Conservation (phyloP, 1,139 yeast genomes). For the Taphrina pruni region DNA sequence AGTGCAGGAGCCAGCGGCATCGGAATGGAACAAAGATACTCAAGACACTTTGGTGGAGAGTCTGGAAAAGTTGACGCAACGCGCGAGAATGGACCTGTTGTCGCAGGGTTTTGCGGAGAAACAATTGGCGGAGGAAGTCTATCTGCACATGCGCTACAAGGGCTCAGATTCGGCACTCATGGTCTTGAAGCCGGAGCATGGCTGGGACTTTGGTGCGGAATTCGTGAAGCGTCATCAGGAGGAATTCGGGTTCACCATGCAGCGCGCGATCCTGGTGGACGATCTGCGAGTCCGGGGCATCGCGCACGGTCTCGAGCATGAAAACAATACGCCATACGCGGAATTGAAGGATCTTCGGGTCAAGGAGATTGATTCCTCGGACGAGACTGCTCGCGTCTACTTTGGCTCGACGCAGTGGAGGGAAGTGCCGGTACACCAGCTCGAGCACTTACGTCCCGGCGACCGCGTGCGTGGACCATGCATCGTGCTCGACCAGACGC, state of each 20-base stretch:
- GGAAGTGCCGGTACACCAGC: constrained; percentile 60
- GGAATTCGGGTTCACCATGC: constrained; percentile 74
- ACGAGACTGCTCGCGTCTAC: constrained; percentile 54
- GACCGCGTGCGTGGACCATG: constrained; percentile 73
- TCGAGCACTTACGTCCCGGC: constrained; percentile 63
- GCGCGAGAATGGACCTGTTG: constrained; percentile 53
- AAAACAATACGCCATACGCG: constrained; percentile 36
- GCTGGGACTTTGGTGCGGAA: constrained; percentile 52
- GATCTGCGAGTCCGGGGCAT: constrained; percentile 78
- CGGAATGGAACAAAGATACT: constrained; percentile 52
- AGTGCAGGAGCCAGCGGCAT: constrained; percentile 62
- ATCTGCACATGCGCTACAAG: constrained; percentile 76
- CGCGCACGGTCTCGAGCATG: constrained; percentile 55
- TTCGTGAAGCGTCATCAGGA: constrained; percentile 62
- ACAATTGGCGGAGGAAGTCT: constrained; percentile 61
- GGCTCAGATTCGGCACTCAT: constrained; percentile 89
- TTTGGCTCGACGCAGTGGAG: constrained; percentile 58
- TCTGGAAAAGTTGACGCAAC: constrained; percentile 52
- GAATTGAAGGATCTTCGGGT: constrained; percentile 43
- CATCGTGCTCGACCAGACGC: constrained; percentile 81
- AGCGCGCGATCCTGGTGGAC: constrained; percentile 72
- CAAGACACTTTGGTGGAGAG: constrained; percentile 51
- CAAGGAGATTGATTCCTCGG: constrained; percentile 46
- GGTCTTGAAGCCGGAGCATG: constrained; percentile 56
- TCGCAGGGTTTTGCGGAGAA: constrained; percentile 58